phyloP scores from a whole-genome alignment of 2,329 filamentous ascomycete genomes.

The Calonectria montana region DNA sequence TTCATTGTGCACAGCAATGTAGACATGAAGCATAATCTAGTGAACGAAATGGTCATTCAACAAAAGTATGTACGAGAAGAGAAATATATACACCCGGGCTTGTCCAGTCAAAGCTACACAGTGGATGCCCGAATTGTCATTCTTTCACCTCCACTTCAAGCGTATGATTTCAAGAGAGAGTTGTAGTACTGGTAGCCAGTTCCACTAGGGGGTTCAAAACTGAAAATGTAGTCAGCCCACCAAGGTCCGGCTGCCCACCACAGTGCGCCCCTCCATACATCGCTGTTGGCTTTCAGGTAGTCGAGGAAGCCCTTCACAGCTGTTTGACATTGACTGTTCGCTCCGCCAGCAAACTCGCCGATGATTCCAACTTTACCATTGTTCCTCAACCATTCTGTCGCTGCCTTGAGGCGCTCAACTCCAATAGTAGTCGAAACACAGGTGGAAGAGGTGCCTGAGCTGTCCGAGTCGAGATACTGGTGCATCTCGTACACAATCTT shows the following conservation, averaged over 20 bases:
- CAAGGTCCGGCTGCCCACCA: slow-evolving; percentile 71
- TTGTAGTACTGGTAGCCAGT: slow-evolving; percentile 51
- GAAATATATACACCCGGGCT: neutral
- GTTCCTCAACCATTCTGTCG: slow-evolving; percentile 64
- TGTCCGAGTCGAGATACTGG: slow-evolving; percentile 68
- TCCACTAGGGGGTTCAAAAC: slow-evolving; percentile 60
- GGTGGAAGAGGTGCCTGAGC: slow-evolving; percentile 59
- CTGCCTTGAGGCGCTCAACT: slow-evolving; percentile 58
- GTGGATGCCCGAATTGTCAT: neutral
- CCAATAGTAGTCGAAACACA: slow-evolving; percentile 65
- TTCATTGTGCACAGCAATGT: too few species aligned
- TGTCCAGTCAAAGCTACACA: neutral
- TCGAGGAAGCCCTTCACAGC: slow-evolving; percentile 65
- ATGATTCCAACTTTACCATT: slow-evolving; percentile 67
- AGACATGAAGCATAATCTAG: too few species aligned
- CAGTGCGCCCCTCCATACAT: slow-evolving; percentile 68
- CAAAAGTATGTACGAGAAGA: slow-evolving; percentile 1
- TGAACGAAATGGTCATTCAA: neutral
- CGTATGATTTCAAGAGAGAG: slow-evolving; percentile 20
- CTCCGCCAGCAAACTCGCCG: slow-evolving; percentile 67
- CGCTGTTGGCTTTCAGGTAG: slow-evolving; percentile 64
- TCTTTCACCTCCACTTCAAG: neutral
- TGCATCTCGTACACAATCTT: slow-evolving; percentile 70
- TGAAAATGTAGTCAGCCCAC: slow-evolving; percentile 65
- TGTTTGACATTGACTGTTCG: slow-evolving; percentile 62